Evolutionary conservation across 2,329 filamentous ascomycete species (phyloP), one percentile per base, ranked within the genome.

Genomic region (Venturia aucupariae): DNA sequence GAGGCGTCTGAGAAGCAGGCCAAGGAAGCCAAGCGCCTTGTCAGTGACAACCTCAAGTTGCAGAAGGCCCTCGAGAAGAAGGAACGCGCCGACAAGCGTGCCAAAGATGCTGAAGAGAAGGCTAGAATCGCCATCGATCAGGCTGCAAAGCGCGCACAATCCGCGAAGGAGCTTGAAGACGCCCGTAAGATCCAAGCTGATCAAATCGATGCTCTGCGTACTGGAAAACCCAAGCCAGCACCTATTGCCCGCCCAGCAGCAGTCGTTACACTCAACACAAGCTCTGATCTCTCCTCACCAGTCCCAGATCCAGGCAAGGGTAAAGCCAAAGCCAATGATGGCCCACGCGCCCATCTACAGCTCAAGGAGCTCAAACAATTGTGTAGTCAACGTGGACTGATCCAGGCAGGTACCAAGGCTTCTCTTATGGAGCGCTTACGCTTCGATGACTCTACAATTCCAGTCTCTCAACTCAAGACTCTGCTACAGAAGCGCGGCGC

Each of bases 61-160:
- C 60, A 44, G 4, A 46, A 51, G 27, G 60, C 44, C 17, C 24
- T 62, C 19, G 44, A 62, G 60, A 46, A 51, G 44, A 62, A 46
- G 10, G 44, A 41, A 17, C 41, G 44, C 24, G 60, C 60, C 24
- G 60, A 62, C 13, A 44, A 62, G 60, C 41, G 44, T 22, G 60
- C 60, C n/a, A 46, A 51, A 27, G 42, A 46, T 46, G 60, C 60
- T 8, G 41, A 46, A 51, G 44, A 62, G 44, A 46, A 62, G 60
- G 60, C 60, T 7, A 42, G 32, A 38, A 38, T 38, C n/a, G 60
- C 60, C 24, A 41, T 42, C 4, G 44, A 62, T 1, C 59, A 60
- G 44, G 60, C 41, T 48, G 24, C 27, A 6, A 62, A 62, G 60
- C 60, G 60, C 38, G 59, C 35, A 27, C 42, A 62, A 13, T 46